These are phyloP conservation scores for Ascocoryne sarcoides DNA, from an alignment of 2,329 filamentous ascomycete genomes.

Conservation along the genomic window DNA sequence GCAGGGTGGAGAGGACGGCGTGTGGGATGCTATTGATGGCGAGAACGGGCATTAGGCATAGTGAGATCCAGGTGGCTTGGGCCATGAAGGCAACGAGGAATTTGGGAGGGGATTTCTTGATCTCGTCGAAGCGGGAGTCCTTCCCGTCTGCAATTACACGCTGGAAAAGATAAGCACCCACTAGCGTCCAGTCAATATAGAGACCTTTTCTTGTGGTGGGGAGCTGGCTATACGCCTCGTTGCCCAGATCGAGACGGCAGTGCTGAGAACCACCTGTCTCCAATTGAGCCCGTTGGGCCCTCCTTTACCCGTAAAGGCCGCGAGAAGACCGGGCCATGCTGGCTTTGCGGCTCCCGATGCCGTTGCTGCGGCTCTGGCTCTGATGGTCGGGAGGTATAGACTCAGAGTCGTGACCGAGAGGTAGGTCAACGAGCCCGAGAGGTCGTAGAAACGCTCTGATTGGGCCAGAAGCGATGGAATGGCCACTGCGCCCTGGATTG, in stretches of 20 bases:
- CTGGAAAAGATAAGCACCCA: slow-evolving; percentile 56
- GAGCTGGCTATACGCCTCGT: slow-evolving; percentile 47
- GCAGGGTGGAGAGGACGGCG: slow-evolving; percentile 40
- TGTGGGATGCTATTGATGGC: slow-evolving; percentile 54
- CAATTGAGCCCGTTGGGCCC: slow-evolving; percentile 44
- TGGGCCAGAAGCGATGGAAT: slow-evolving; percentile 51
- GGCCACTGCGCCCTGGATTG: slow-evolving; percentile 53
- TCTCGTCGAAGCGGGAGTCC: slow-evolving; percentile 50
- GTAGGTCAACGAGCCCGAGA: slow-evolving; percentile 58
- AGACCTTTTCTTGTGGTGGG: too few species aligned
- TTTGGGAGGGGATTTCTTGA: slow-evolving; percentile 41
- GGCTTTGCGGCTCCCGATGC: slow-evolving; percentile 33
- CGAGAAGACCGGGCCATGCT: slow-evolving; percentile 38
- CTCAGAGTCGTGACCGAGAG: slow-evolving; percentile 54
- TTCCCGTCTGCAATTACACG: slow-evolving; percentile 50
- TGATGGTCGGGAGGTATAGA: slow-evolving; percentile 50
- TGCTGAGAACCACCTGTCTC: slow-evolving; percentile 47
- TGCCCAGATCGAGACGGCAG: slow-evolving; percentile 53
- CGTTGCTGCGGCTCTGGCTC: slow-evolving; percentile 41
- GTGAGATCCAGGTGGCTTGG: slow-evolving; percentile 59
- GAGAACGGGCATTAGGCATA: slow-evolving; percentile 58
- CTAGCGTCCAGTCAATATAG: too few species aligned
- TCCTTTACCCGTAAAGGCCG: slow-evolving; percentile 35
- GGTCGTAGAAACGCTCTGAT: slow-evolving; percentile 60
- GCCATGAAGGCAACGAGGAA: slow-evolving; percentile 47